Evolutionary conservation across 108 stramenopile species (phyloP).

Genomic region (Cylindrotheca fusiformis): DNA sequence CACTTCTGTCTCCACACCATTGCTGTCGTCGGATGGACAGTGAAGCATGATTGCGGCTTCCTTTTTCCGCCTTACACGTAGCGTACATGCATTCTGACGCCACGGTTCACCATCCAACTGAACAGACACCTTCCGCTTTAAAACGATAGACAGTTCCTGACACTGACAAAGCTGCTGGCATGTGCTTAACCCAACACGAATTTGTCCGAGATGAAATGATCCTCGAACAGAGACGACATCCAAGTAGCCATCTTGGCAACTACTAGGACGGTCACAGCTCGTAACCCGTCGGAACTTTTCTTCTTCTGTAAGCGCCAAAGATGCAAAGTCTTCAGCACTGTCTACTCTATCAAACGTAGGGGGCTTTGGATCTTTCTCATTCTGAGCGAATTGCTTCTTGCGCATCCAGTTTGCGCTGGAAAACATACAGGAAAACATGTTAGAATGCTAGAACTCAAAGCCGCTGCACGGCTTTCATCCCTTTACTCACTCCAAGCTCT

Average conservation of each 20-base stretch:
- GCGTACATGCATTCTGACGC: slow-evolving; percentile 61
- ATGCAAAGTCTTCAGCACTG: slow-evolving; percentile 51
- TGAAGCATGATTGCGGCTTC: slow-evolving; percentile 77
- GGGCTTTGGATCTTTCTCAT: neutral
- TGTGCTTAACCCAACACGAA: slow-evolving; percentile 81
- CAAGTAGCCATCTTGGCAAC: slow-evolving; percentile 83
- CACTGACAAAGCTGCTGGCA: slow-evolving; percentile 81
- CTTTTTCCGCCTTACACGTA: slow-evolving; percentile 57
- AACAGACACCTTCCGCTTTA: slow-evolving; percentile 72
- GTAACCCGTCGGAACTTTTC: slow-evolving; percentile 51
- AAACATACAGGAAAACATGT: too few species aligned
- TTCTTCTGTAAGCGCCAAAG: slow-evolving; percentile 32
- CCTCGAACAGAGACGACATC: slow-evolving; percentile 85
- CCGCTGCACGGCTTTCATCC: too few species aligned
- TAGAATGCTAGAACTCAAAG: too few species aligned
- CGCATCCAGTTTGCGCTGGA: neutral
- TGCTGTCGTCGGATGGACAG: slow-evolving; percentile 57
- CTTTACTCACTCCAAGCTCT: slow-evolving; percentile 6
- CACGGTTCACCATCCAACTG: slow-evolving; percentile 92
- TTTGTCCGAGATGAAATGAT: slow-evolving; percentile 85
- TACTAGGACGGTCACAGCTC: slow-evolving; percentile 65
- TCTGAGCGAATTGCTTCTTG: slow-evolving; percentile 3
- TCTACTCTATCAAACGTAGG: slow-evolving; percentile 36
- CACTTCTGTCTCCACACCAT: slow-evolving; percentile 82
- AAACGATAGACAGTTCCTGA: slow-evolving; percentile 58